Evolutionary conservation across 306 rosid species (phyloP).

Genomic region (Fragaria iinumae): DNA sequence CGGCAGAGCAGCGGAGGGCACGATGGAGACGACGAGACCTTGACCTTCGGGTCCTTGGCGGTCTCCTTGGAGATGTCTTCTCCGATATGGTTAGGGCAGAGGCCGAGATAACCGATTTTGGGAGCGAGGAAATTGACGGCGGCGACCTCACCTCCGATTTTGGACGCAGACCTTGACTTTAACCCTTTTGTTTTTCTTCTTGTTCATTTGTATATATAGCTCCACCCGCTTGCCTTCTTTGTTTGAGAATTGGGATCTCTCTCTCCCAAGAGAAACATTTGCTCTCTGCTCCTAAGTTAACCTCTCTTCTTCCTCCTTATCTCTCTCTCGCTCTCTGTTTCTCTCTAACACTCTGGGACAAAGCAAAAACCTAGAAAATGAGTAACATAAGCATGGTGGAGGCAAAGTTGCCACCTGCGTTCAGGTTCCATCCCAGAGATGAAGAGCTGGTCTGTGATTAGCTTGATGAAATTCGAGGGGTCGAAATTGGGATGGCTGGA

Average conservation of each 20-base stretch:
- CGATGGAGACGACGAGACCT: too few species aligned
- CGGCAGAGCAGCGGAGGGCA: too few species aligned
- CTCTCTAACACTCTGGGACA: neutral
- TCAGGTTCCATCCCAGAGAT: conserved; percentile 91
- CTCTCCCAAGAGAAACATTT: neutral
- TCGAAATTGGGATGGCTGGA: too few species aligned
- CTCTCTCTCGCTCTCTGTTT: neutral
- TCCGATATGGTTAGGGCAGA: too few species aligned
- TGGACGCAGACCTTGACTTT: conserved; percentile 25
- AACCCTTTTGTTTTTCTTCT: conserved; percentile 14
- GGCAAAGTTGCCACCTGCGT: conserved; percentile 81
- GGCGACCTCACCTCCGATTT: too few species aligned
- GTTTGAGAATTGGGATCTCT: conserved; percentile 2
- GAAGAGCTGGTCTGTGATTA: conserved; percentile 90
- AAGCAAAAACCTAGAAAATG: conserved; percentile 26
- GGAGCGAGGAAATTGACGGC: too few species aligned
- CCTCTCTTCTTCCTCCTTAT: neutral
- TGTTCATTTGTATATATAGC: conserved; percentile 37
- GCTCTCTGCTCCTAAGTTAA: neutral
- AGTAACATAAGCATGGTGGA: conserved; percentile 83
- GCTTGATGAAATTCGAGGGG: conserved; percentile 39
- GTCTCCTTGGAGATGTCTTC: too few species aligned
- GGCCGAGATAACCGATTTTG: too few species aligned
- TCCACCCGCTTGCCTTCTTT: conserved; percentile 22
- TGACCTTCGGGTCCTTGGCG: too few species aligned